Base-by-base conservation (phyloP, 768 basidiomycete species). In the Lactarius hatsudake region DNA sequence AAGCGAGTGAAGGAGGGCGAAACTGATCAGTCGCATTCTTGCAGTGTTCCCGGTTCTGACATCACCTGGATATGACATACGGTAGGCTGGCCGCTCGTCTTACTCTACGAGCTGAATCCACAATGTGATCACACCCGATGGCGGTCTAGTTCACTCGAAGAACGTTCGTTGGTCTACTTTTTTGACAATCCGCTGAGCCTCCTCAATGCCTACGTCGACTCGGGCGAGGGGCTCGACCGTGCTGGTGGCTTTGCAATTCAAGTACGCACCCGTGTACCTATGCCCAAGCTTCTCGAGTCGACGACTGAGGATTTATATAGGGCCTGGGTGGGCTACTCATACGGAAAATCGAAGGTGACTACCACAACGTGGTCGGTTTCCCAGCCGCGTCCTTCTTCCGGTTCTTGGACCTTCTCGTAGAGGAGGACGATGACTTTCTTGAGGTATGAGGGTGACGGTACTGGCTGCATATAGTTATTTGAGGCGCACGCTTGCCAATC, bases 171-270 rank as follows among this genome's bases (percentile, higher is more conserved):
- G 7, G 93, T 94, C 13, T 82, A 92, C 73, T 93, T 94, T 73
- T 80, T 82, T 1, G 87, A 93, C 68, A 89, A 82, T 73, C 78
- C 87, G 0, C 69, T 73, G 43, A 78, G 84, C 17, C 66, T 91
- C 26, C 76, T 95, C 10, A 73, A 89, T 68, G 90, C 93, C 10
- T 98, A 98, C 71, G 93, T 87, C 23, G 87, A 93, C 42, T 89
- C 83, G 62, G 91, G 88, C 7, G 95, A 97, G 78, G 95, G 95
- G 0, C 74, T 87, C 51, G 90, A 94, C 73, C 84, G 94, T 23
- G 96, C 96, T 0, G 96, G 96, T 3, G 96, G 96, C 0, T 98
- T 98, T 75, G 94, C 94, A 2, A 87, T 94, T 48, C 96, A 98
- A 82, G 94, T 93, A 69, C 57, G 80, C 72, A 60, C 2, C 17